Evolutionary conservation across 305 asterid species (phyloP).

Genomic region (Solanum chacoense): DNA sequence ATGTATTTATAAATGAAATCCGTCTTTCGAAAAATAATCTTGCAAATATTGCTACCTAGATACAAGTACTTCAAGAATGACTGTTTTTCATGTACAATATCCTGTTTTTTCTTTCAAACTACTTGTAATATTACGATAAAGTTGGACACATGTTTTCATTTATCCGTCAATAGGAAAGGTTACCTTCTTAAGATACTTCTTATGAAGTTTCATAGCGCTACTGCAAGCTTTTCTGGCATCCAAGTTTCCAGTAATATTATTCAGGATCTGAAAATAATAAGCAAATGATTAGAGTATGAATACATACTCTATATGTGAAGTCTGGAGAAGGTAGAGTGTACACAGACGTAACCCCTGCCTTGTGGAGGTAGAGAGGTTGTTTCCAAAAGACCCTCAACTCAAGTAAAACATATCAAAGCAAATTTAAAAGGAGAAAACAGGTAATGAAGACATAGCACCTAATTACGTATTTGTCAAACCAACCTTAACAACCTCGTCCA

Average conservation of each 20-base stretch:
- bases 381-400: not conserved
- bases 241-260: conserved; percentile 68
- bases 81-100: not conserved
- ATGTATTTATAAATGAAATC: not conserved
- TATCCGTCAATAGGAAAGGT: not conserved
- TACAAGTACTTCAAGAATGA: not conserved
- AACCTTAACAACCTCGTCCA: conserved; percentile 89
- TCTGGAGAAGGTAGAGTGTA: not conserved
- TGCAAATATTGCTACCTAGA: not conserved
- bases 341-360: not conserved
- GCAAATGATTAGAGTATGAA: not conserved
- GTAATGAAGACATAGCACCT: not conserved
- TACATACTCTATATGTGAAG: not conserved
- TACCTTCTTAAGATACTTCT: conserved; percentile 78
- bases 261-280: conserved; percentile 41
- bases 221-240: conserved; percentile 76
- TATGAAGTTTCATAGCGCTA: conserved; percentile 79
- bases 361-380: not conserved
- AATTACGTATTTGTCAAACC: conserved; percentile 3
- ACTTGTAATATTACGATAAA: not conserved
- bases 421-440: not conserved
- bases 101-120: not conserved
- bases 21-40: not conserved
- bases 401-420: not conserved
- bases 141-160: not conserved